Conservation (phyloP, 306 rosid genomes). For the Hippophae rhamnoides region DNA sequence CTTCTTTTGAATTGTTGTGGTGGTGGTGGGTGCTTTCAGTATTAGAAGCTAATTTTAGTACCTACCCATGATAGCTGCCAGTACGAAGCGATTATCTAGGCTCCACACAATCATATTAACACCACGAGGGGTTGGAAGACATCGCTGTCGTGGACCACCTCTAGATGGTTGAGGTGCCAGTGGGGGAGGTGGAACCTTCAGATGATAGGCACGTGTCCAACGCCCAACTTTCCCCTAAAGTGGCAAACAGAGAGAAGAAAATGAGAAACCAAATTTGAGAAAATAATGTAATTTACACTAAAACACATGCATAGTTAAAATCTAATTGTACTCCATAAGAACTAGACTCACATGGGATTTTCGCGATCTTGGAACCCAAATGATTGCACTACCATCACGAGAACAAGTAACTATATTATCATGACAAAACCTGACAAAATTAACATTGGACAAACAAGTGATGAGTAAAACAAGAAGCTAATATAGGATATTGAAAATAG, state of each 20-base stretch:
- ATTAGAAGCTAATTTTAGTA: background rate
- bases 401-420: constrained; percentile 94
- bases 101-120: constrained; percentile 95
- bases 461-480: constrained; percentile 17
- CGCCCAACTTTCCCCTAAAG: constrained; percentile 77
- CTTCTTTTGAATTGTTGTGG: no score
- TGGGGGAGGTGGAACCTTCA: constrained; percentile 89
- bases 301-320: background rate
- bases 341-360: constrained; percentile 66
- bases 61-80: constrained; percentile 94
- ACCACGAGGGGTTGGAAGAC: constrained; percentile 86
- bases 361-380: constrained; percentile 86
- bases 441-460: constrained; percentile 17
- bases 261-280: constrained; percentile 10
- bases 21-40: no score
- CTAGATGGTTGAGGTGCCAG: constrained; percentile 84
- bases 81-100: constrained; percentile 86
- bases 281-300: background rate
- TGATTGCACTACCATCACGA: constrained; percentile 95
- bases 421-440: constrained; percentile 60
- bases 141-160: constrained; percentile 86
- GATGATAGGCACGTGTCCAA: constrained; percentile 88
- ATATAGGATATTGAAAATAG: background rate
- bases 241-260: constrained; percentile 10
- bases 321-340: constrained; percentile 6